These are phyloP conservation scores for Ceratonia siliqua DNA, from an alignment of 306 rosid genomes.

Conservation along the genomic window DNA sequence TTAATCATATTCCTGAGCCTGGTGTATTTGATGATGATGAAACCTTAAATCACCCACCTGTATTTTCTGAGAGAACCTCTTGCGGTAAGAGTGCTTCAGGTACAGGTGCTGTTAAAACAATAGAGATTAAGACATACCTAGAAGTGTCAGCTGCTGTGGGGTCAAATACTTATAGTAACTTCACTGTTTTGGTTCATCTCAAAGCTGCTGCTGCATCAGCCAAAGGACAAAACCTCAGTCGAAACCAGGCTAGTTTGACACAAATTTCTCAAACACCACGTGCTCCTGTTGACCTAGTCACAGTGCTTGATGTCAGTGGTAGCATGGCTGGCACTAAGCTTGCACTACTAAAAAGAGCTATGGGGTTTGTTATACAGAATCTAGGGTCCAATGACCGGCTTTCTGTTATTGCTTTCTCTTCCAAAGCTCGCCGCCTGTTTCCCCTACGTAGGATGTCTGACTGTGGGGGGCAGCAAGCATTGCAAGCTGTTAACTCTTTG, in stretches of 20 bases:
- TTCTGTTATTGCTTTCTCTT: conserved; percentile 70
- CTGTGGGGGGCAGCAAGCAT: conserved; percentile 60
- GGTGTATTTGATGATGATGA: conserved; percentile 63
- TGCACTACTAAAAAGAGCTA: conserved; percentile 69
- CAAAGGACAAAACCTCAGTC: conserved; percentile 16
- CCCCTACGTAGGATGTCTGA: conserved; percentile 63
- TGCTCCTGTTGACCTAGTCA: conserved; percentile 69
- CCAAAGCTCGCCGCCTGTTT: conserved; percentile 68
- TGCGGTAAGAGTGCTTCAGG: conserved; percentile 28
- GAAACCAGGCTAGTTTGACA: conserved; percentile 36
- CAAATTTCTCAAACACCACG: conserved; percentile 47
- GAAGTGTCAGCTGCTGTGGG: conserved; percentile 51
- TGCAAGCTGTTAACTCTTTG: conserved; percentile 69
- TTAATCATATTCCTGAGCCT: conserved; percentile 54
- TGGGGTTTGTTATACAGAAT: conserved; percentile 73
- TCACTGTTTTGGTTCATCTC: conserved; percentile 54
- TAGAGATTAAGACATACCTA: conserved; percentile 54
- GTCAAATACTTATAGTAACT: conserved; percentile 42
- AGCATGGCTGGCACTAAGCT: conserved; percentile 84
- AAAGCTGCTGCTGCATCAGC: conserved; percentile 51
- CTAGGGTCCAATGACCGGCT: conserved; percentile 71
- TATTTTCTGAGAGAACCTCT: conserved; percentile 35
- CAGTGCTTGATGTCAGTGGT: conserved; percentile 70
- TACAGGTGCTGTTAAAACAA: conserved; percentile 27
- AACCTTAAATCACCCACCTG: conserved; percentile 48